Evolutionary conservation across 192 early-diverging fungal genomes (phyloP).

Genomic region (Mortierella alpina): DNA sequence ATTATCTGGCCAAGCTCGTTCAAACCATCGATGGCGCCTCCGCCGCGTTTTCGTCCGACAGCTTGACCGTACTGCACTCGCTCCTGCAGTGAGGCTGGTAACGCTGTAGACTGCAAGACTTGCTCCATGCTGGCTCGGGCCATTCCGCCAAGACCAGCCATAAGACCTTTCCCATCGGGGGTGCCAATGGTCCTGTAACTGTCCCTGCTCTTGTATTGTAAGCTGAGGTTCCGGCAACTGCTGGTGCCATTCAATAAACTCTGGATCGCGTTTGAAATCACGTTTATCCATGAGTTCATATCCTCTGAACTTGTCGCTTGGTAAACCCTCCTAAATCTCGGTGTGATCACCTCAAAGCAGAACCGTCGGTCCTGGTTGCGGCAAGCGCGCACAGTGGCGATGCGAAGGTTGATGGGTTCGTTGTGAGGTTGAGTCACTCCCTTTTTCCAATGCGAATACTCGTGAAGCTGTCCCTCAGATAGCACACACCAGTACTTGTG

Average conservation of each 20-base stretch:
- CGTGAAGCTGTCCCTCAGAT: conserved; percentile 68
- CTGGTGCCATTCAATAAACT: conserved; percentile 67
- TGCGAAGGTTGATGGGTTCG: conserved; percentile 70
- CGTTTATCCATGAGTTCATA: conserved; percentile 73
- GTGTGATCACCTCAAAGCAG: conserved; percentile 76
- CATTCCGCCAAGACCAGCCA: conserved; percentile 25
- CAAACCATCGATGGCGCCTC: conserved; percentile 29
- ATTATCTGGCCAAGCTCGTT: conserved; percentile 47
- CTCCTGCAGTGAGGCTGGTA: conserved; percentile 41
- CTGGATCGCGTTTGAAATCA: conserved; percentile 76
- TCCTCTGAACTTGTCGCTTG: conserved; percentile 76
- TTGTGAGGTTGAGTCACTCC: conserved; percentile 61
- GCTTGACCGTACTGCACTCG: conserved; percentile 45
- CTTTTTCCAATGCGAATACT: conserved; percentile 74
- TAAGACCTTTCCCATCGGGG: conserved; percentile 21
- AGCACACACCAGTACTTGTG: conserved; percentile 72
- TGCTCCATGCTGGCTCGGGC: conserved; percentile 30
- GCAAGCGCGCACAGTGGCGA: conserved; percentile 75
- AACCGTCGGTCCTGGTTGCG: conserved; percentile 73
- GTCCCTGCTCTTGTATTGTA: conserved; percentile 5
- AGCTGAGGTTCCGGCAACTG: conserved; percentile 47
- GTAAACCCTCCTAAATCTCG: conserved; percentile 68
- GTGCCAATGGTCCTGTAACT: not conserved
- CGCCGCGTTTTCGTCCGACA: conserved; percentile 45
- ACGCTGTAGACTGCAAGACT: conserved; percentile 19